phyloP scores from a whole-genome alignment of 2,329 filamentous ascomycete species.

The Ophioceras dolichostomum region DNA sequence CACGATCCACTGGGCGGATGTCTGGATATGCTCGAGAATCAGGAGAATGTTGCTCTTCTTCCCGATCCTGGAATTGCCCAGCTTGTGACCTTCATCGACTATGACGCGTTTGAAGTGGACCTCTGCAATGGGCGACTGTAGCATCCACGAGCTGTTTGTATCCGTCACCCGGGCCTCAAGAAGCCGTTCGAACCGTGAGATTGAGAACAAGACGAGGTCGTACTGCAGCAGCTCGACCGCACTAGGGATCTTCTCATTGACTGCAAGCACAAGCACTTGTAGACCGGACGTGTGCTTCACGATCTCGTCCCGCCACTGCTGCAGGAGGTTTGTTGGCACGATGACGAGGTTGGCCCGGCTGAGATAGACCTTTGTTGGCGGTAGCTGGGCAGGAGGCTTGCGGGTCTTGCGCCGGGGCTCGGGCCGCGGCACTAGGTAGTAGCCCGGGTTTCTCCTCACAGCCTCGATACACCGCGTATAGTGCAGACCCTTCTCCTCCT shows the following conservation, averaged over 20 bases:
- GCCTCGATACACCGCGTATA: conserved; percentile 41
- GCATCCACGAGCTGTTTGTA: conserved; percentile 14
- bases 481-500: conserved; percentile 31
- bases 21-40: conserved; percentile 38
- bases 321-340: conserved; percentile 69
- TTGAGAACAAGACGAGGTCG: conserved; percentile 71
- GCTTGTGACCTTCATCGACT: conserved; percentile 81
- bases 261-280: conserved; percentile 50
- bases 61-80: conserved; percentile 50
- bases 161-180: conserved; percentile 30
- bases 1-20: conserved; percentile 76
- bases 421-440: conserved; percentile 42
- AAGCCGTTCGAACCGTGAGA: conserved; percentile 56
- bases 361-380: conserved; percentile 43
- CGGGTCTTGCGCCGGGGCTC: conserved; percentile 24
- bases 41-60: conserved; percentile 43
- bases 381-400: conserved; percentile 15
- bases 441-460: conserved; percentile 44
- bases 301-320: conserved; percentile 78
- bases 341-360: conserved; percentile 64
- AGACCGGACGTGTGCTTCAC: conserved; percentile 60
- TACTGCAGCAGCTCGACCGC: conserved; percentile 47
- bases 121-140: conserved; percentile 44
- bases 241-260: conserved; percentile 41
- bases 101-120: conserved; percentile 83